Evolutionary conservation across 179 eudicot genomes (phyloP).

Genomic region (Amaranthus tricolor): DNA sequence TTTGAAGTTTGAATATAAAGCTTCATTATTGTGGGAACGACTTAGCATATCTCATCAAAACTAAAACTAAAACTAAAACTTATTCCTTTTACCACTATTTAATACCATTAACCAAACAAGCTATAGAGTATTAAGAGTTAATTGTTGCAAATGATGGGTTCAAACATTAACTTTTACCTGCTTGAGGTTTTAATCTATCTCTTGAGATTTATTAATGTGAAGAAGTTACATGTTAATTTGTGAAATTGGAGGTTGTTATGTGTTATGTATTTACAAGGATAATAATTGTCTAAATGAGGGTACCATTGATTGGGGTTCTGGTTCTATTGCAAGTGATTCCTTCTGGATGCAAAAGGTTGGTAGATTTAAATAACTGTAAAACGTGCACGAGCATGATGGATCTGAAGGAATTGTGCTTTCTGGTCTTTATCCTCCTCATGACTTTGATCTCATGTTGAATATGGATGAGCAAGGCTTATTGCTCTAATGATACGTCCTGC

Average conservation of each 20-base stretch:
- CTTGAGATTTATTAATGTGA: constrained; percentile 9
- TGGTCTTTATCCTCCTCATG: constrained; percentile 63
- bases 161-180: background rate
- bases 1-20: no score
- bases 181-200: background rate
- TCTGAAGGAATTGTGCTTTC: constrained; percentile 47
- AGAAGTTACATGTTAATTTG: constrained; percentile 22
- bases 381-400: constrained; percentile 49
- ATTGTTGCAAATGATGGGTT: constrained; percentile 10
- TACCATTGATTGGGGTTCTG: constrained; percentile 25
- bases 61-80: no score
- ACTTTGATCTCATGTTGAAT: constrained; percentile 47
- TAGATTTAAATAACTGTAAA: constrained; percentile 52
- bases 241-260: constrained; percentile 9
- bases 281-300: constrained; percentile 46
- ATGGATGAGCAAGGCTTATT: constrained; percentile 43
- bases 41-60: no score
- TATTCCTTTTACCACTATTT: no score
- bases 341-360: constrained; percentile 47
- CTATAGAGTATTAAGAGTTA: no score
- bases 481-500: constrained; percentile 53
- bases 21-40: no score
- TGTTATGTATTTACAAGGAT: no score
- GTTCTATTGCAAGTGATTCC: constrained; percentile 25
- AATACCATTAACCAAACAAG: no score